Base-by-base conservation (phyloP, 805 yeast species). In the Wickerhamia fluorescens region DNA sequence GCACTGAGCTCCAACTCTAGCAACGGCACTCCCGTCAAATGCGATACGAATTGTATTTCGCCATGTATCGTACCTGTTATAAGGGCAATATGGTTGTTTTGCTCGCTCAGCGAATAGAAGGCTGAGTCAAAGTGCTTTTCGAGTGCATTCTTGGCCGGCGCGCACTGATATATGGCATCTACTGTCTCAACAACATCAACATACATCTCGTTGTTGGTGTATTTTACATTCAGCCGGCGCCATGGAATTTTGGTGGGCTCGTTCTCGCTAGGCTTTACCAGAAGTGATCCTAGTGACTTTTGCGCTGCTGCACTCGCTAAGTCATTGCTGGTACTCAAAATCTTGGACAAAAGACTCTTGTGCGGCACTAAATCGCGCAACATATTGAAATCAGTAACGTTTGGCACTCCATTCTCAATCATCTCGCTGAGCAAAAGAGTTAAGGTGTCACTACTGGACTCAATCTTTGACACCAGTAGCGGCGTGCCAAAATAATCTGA, bases 161-260 rank as follows among this genome's bases (percentile, higher is more conserved):
- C 26, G 4, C 71, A 55, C 14, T 65, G 60, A 14, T 77, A 51
- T 0, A 80, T 65, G 20, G 79, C 68, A 37, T 68, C 69, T 14
- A 83, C 51, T 1, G 67, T 59, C 51, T 89, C 98, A 3, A 67
- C 64, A 5, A 92, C 50, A 53, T 92, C 97, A 6, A 89, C 80
- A 49, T 78, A 86, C 53, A 89, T 66, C 53, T 89, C 97, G 52
- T 89, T 86, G 40, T 77, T 77, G 3, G 84, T 68, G 49, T 84
- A 75, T 40, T 68, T 71, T n/a, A 82, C 79, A 38, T 75, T 71
- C 4, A 77, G 49, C 26, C 73, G 64, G 44, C 97, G 70, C 97
- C 97, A 89, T 1, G 95, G 95, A 6, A 61, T 57, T n/a, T n/a
- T n/a, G 16, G 30, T 20, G 11, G 30, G 21, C 9, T 27, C 30